These are phyloP conservation scores for Fraxinus platypoda DNA, from an alignment of 305 asterid genomes.

Conservation along the genomic window DNA sequence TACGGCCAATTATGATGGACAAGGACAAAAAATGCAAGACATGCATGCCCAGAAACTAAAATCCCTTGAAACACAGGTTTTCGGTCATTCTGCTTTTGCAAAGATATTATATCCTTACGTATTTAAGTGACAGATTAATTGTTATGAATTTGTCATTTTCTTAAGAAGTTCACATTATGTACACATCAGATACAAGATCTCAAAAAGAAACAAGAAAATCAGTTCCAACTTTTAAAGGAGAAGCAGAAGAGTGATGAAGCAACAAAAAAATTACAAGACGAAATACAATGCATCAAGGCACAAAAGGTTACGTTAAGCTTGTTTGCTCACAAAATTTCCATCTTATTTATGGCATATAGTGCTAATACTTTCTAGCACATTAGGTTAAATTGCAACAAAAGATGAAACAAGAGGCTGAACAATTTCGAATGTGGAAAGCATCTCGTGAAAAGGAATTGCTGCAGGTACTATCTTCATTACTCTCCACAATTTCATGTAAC, in stretches of 20 bases:
- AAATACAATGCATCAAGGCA: constrained; percentile 94
- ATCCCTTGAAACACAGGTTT: constrained; percentile 87
- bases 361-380: constrained; percentile 20
- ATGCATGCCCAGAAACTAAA: constrained; percentile 80
- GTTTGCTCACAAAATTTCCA: constrained; percentile 1
- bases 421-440: constrained; percentile 96
- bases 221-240: constrained; percentile 76
- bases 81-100: not conserved
- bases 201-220: constrained; percentile 93
- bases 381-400: constrained; percentile 94
- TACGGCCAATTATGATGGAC: constrained; percentile 85
- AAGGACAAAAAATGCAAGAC: constrained; percentile 76
- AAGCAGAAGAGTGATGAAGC: constrained; percentile 99
- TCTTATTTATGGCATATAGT: not conserved
- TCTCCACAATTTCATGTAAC: not conserved
- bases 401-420: constrained; percentile 97
- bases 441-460: constrained; percentile 90
- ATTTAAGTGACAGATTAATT: not conserved
- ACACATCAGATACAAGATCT: constrained; percentile 81
- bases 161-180: not conserved
- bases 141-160: constrained; percentile 8
- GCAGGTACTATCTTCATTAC: constrained; percentile 46
- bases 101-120: not conserved
- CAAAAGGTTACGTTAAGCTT: constrained; percentile 63
- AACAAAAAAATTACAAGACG: constrained; percentile 87